Conservation (phyloP, 2,329 filamentous ascomycete species). For the Aspergillus aculeatus region DNA sequence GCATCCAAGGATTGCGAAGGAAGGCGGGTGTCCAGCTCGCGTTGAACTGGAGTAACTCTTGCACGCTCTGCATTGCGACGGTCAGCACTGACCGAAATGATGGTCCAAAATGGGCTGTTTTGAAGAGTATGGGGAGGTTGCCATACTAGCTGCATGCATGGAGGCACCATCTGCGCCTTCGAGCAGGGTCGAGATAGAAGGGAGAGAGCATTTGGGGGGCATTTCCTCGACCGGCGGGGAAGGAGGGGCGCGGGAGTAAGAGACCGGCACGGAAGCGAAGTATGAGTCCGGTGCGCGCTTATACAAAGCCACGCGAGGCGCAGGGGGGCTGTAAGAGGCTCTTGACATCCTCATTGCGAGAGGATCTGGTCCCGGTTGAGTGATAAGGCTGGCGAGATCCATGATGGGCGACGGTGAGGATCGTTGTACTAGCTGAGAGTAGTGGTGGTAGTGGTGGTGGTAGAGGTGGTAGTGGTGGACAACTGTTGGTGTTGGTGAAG, state of each 20-base stretch:
- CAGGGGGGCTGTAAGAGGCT: constrained; percentile 18
- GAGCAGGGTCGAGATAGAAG: constrained; percentile 88
- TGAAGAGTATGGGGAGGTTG: constrained; percentile 24
- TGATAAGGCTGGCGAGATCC: constrained; percentile 38
- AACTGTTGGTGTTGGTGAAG: not conserved
- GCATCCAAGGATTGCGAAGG: constrained; percentile 25
- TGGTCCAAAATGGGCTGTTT: not conserved
- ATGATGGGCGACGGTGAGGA: constrained; percentile 21
- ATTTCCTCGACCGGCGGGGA: constrained; percentile 53
- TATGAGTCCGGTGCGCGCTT: constrained; percentile 26
- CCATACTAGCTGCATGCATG: constrained; percentile 34
- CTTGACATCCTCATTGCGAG: constrained; percentile 15
- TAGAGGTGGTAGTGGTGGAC: not conserved
- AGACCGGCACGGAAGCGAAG: constrained; percentile 24
- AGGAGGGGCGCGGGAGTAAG: constrained; percentile 34
- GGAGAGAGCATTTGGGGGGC: constrained; percentile 73
- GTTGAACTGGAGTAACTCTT: constrained; percentile 28
- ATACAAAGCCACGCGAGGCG: constrained; percentile 17
- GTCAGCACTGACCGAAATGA: not conserved
- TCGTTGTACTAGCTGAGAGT: not conserved
- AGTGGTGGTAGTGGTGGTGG: not conserved
- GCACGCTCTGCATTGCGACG: constrained; percentile 29
- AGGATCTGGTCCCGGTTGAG: constrained; percentile 25
- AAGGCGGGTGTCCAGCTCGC: constrained; percentile 27
- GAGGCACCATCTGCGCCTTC: constrained; percentile 74